phyloP scores from a whole-genome alignment of 2,329 filamentous ascomycete species.

The Colletotrichum incanum region DNA sequence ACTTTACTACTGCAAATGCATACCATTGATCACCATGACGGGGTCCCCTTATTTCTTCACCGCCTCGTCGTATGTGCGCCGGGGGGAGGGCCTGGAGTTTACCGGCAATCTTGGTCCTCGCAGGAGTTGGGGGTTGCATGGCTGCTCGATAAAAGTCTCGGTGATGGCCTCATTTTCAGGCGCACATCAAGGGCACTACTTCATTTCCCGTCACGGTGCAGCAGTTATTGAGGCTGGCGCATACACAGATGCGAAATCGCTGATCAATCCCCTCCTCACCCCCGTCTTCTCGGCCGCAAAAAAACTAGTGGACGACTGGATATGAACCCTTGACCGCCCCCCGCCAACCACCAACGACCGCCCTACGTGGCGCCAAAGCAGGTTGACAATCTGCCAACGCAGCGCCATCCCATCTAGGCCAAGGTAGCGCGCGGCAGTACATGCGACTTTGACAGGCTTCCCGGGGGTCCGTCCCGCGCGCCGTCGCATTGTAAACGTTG shows the following conservation, averaged over 20 bases:
- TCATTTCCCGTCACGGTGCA: slow-evolving; percentile 32
- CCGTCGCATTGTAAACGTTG: slow-evolving; percentile 8
- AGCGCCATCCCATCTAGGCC: neutral
- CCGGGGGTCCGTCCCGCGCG: slow-evolving; percentile 19
- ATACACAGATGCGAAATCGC: neutral
- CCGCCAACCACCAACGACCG: slow-evolving; percentile 9
- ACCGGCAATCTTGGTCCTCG: neutral
- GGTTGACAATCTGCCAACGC: slow-evolving; percentile 9
- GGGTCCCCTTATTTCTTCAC: slow-evolving; percentile 31
- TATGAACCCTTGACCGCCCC: slow-evolving; percentile 22
- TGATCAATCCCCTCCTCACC: slow-evolving; percentile 7
- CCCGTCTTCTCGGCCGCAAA: slow-evolving; percentile 27
- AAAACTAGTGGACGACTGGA: slow-evolving; percentile 4
- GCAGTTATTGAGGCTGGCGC: neutral
- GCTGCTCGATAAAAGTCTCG: slow-evolving; percentile 1
- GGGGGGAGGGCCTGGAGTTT: neutral
- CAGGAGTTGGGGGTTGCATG: neutral
- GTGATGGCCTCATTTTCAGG: slow-evolving; percentile 11
- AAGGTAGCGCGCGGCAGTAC: slow-evolving; percentile 9
- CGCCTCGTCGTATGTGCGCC: slow-evolving; percentile 24
- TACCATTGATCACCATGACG: slow-evolving; percentile 30
- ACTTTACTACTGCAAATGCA: slow-evolving; percentile 20
- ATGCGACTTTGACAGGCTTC: slow-evolving; percentile 38
- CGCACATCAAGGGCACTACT: neutral
- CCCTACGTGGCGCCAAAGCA: slow-evolving; percentile 12